Percentiles rank a stretch among this genome's conserved stretches.
Conservation (phyloP, 2,329 filamentous ascomycete genomes). For the Fusarium chaquense region DNA sequence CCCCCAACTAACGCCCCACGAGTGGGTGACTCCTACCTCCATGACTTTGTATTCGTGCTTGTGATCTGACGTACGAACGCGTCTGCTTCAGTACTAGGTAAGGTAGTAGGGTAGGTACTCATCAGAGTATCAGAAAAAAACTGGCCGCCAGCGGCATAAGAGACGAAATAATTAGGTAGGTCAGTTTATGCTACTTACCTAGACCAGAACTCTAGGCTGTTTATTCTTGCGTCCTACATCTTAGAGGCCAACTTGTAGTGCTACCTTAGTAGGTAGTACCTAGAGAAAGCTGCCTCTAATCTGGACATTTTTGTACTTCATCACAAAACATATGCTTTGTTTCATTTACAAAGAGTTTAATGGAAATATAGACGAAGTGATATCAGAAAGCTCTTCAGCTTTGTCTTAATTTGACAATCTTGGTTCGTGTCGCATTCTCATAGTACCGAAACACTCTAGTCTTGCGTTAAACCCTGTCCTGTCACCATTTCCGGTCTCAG, state of each 20-base stretch:
- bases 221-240: no score
- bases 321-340: neutral
- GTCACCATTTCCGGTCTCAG: neutral
- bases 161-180: no score
- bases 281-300: neutral
- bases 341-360: neutral
- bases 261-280: neutral
- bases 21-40: conserved; percentile 17
- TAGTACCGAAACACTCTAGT: neutral
- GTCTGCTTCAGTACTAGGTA: neutral
- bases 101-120: no score
- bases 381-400: neutral
- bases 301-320: conserved; percentile 11
- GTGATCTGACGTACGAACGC: conserved; percentile 36
- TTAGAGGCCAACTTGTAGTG: no score
- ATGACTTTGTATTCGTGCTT: conserved; percentile 37
- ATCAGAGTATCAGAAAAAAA: no score
- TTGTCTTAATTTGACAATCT: neutral
- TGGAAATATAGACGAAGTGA: neutral
- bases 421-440: neutral
- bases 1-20: conserved; percentile 38
- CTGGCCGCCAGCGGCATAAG: no score
- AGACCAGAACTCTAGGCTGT: no score
- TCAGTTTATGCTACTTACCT: no score
- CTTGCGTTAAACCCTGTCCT: neutral